Percentiles rank a stretch among this genome's conserved stretches.
Evolutionary conservation across 2,329 filamentous ascomycete species (phyloP).

Genomic region (Coleophoma eucalyptorum): DNA sequence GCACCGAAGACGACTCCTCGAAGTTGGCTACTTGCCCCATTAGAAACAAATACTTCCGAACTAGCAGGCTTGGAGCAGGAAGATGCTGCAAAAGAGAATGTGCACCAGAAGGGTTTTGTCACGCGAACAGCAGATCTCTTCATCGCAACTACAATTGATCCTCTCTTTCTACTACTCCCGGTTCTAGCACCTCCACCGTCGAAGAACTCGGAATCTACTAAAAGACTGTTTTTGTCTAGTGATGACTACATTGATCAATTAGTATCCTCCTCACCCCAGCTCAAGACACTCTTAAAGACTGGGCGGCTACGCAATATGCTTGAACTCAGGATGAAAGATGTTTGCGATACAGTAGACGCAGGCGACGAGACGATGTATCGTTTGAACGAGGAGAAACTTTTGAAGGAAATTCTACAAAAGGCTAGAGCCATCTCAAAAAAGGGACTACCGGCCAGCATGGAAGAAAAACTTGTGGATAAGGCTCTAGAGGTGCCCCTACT

Average conservation of each 20-base stretch:
- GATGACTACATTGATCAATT: constrained; percentile 71
- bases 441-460: constrained; percentile 74
- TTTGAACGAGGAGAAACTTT: constrained; percentile 68
- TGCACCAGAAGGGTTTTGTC: constrained; percentile 42
- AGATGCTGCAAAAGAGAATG: constrained; percentile 17
- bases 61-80: constrained; percentile 9
- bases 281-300: constrained; percentile 52
- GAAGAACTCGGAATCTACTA: constrained; percentile 42
- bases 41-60: constrained; percentile 4
- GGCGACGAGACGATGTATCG: constrained; percentile 85
- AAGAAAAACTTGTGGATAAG: constrained; percentile 77
- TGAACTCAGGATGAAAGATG: constrained; percentile 60
- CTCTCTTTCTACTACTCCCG: constrained; percentile 79
- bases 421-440: constrained; percentile 62
- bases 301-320: constrained; percentile 43
- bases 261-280: constrained; percentile 48
- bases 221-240: constrained; percentile 62
- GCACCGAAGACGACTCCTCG: constrained; percentile 49
- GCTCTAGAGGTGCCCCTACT: constrained; percentile 73
- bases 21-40: constrained; percentile 53
- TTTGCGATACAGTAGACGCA: constrained; percentile 81
- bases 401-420: constrained; percentile 63
- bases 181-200: constrained; percentile 49
- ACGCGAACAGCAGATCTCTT: constrained; percentile 71
- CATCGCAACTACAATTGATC: constrained; percentile 79